Percentiles rank a stretch among this genome's conserved stretches.
Evolutionary conservation across 345 rosid genomes (phyloP).

Genomic region (Gossypium longicalyx): DNA sequence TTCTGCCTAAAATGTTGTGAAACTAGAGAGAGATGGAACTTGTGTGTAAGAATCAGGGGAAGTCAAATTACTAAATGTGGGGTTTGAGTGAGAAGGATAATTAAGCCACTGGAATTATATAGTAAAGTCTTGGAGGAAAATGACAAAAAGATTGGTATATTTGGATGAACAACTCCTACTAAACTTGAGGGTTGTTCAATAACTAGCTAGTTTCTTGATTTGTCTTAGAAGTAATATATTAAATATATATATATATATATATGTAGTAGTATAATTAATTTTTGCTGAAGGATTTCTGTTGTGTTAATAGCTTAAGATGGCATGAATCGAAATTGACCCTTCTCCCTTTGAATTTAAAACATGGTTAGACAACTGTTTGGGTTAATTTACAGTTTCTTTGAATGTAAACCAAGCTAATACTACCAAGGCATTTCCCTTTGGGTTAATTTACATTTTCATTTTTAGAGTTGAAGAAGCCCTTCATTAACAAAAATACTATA

Average conservation of each 20-base stretch:
- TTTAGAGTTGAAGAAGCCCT: no score
- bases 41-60: slow-evolving; percentile 17
- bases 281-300: no score
- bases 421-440: no score
- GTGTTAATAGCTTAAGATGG: background rate
- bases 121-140: slow-evolving; percentile 3
- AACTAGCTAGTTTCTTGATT: slow-evolving; percentile 6
- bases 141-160: slow-evolving; percentile 24
- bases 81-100: slow-evolving; percentile 16
- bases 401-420: no score
- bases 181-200: slow-evolving; percentile 13
- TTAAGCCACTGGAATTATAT: slow-evolving; percentile 10
- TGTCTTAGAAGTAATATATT: no score
- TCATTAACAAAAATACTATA: no score
- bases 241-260: no score
- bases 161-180: slow-evolving; percentile 31
- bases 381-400: no score
- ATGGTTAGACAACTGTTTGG: no score
- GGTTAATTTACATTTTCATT: no score
- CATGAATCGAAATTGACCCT: background rate
- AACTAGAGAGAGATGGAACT: background rate
- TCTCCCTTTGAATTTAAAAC: no score
- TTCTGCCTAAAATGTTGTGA: background rate
- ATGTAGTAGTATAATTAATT: background rate
- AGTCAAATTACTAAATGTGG: background rate